Percentiles rank a stretch among this genome's conserved stretches.
Evolutionary conservation across 169 alveolate species (phyloP).

Genomic region (Plasmodium coatneyi): DNA sequence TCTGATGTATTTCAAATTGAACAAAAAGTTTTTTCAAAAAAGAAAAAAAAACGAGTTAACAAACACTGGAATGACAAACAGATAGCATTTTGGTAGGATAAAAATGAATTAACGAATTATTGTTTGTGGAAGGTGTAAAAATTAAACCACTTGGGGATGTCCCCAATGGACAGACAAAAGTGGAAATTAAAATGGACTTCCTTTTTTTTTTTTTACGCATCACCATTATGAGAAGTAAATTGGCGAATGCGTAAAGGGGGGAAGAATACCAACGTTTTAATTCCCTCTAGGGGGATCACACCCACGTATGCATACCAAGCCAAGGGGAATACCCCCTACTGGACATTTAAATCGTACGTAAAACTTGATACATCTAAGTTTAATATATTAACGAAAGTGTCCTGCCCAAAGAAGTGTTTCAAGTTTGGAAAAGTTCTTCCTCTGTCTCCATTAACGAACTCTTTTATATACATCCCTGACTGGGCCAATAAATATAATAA

Average conservation of each 20-base stretch:
- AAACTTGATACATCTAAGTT: constrained; percentile 68
- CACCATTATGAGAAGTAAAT: background rate
- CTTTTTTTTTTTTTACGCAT: background rate
- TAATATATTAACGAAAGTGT: constrained; percentile 60
- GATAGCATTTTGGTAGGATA: background rate
- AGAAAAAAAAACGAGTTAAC: background rate
- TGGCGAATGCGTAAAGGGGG: background rate
- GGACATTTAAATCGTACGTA: constrained; percentile 2
- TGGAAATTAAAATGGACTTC: background rate
- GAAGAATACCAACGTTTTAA: background rate
- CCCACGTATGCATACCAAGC: background rate
- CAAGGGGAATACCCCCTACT: background rate
- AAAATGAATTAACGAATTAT: background rate
- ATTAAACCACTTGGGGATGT: background rate
- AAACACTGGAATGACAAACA: background rate
- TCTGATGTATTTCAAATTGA: background rate
- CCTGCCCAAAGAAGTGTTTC: constrained; percentile 81
- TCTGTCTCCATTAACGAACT: constrained; percentile 92
- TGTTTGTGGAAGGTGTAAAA: background rate
- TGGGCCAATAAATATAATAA: constrained; percentile 86
- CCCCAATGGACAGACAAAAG: background rate
- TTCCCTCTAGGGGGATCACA: background rate
- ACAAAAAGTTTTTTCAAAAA: background rate
- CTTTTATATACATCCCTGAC: constrained; percentile 93
- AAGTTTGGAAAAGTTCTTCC: constrained; percentile 92